Conservation (phyloP, 768 basidiomycete species). For the Russula compacta region DNA sequence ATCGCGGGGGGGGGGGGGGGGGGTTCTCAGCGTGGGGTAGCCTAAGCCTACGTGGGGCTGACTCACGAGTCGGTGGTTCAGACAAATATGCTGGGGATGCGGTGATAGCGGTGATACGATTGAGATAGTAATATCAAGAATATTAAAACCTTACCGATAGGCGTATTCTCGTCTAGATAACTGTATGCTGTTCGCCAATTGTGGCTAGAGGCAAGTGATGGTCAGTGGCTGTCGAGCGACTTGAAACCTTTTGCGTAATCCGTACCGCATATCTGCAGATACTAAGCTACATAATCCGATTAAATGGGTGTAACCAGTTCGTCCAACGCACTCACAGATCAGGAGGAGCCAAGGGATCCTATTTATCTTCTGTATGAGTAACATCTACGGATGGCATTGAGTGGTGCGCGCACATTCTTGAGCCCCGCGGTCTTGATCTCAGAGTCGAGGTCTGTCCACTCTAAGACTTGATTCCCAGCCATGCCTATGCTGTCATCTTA, state of each 20-base stretch:
- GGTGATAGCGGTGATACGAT: background rate
- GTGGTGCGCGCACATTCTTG: conserved; percentile 24
- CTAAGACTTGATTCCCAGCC: conserved; percentile 28
- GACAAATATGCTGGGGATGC: conserved; percentile 9
- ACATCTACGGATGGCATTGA: background rate
- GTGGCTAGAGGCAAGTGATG: background rate
- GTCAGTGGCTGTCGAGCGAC: background rate
- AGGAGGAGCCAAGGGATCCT: conserved; percentile 32
- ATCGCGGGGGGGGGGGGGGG: background rate
- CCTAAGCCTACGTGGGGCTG: background rate
- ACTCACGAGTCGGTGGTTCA: conserved; percentile 15
- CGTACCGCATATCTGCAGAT: conserved; percentile 11
- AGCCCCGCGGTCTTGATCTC: conserved; percentile 28
- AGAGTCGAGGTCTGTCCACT: conserved; percentile 26
- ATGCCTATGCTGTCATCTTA: conserved; percentile 20
- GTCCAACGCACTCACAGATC: conserved; percentile 27
- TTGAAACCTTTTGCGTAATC: too few species aligned
- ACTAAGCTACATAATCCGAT: conserved; percentile 9
- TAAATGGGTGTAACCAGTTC: background rate
- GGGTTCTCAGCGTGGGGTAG: background rate
- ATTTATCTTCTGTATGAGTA: background rate
- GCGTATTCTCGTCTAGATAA: background rate
- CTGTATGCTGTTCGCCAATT: conserved; percentile 19
- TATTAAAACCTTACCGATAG: conserved; percentile 11
- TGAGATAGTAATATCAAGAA: background rate